These are phyloP conservation scores for Pseudopithomyces maydicus DNA, from an alignment of 2,329 filamentous ascomycete species.

Conservation along the genomic window DNA sequence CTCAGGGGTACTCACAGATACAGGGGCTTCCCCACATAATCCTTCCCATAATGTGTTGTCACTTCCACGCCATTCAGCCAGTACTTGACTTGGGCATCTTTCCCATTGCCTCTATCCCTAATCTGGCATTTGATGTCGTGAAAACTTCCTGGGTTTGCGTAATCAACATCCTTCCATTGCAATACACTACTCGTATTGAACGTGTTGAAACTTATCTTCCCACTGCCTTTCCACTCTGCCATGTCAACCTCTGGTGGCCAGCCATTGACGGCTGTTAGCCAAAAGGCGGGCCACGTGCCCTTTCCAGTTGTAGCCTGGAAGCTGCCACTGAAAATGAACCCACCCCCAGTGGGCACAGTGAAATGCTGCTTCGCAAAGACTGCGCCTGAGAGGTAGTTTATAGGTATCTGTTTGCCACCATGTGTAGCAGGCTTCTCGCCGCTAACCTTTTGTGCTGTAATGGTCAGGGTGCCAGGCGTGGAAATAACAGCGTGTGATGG, in stretches of 20 bases:
- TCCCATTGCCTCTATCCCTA: slow-evolving; percentile 55
- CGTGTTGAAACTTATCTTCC: slow-evolving; percentile 62
- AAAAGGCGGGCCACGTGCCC: slow-evolving; percentile 65
- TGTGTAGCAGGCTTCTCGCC: slow-evolving; percentile 45
- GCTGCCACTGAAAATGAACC: slow-evolving; percentile 46
- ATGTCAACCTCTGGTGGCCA: slow-evolving; percentile 67
- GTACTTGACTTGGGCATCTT: slow-evolving; percentile 59
- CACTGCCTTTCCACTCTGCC: slow-evolving; percentile 65
- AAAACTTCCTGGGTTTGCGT: slow-evolving; percentile 53
- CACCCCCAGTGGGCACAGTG: slow-evolving; percentile 45
- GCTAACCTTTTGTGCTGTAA: slow-evolving; percentile 54
- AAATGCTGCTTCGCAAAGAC: slow-evolving; percentile 51
- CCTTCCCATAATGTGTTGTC: slow-evolving; percentile 57
- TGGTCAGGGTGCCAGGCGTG: slow-evolving; percentile 48
- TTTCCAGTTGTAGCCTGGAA: slow-evolving; percentile 47
- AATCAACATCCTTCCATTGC: slow-evolving; percentile 54
- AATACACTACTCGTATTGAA: slow-evolving; percentile 57
- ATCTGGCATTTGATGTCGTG: slow-evolving; percentile 59
- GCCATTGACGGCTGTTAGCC: slow-evolving; percentile 59
- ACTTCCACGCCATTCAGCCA: slow-evolving; percentile 58
- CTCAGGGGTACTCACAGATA: slow-evolving; percentile 26
- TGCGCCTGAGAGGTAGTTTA: slow-evolving; percentile 60
- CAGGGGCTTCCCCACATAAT: slow-evolving; percentile 50
- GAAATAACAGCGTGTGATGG: slow-evolving; percentile 51
- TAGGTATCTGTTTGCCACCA: slow-evolving; percentile 40